Percentiles rank a stretch among this genome's conserved stretches.
These are phyloP conservation scores for Cynara cardunculus DNA, from an alignment of 129 eudicot species.

Conservation along the genomic window DNA sequence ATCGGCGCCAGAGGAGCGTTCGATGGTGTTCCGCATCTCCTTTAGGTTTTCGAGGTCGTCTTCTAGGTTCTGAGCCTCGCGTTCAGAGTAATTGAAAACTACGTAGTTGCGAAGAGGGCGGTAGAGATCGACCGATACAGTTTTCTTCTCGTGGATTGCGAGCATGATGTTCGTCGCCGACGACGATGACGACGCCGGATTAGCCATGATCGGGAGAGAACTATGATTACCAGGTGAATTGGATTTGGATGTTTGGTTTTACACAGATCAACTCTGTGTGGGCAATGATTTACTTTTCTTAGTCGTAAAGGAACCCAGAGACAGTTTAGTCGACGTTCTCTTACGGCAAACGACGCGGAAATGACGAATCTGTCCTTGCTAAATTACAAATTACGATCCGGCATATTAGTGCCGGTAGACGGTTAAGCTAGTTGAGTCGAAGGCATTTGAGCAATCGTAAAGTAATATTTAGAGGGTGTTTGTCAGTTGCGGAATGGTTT, in stretches of 20 bases:
- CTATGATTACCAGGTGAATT: slow-evolving; percentile 1
- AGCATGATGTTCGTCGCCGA: slow-evolving; percentile 74
- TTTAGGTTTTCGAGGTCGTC: slow-evolving; percentile 92
- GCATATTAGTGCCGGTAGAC: no score
- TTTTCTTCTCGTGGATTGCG: slow-evolving; percentile 87
- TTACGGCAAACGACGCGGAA: neutral
- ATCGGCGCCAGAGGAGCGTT: slow-evolving; percentile 45
- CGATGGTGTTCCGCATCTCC: slow-evolving; percentile 52
- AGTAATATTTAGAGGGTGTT: no score
- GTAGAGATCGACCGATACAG: slow-evolving; percentile 63
- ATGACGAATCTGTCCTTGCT: neutral
- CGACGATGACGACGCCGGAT: slow-evolving; percentile 61
- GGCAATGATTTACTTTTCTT: neutral
- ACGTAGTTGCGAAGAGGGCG: slow-evolving; percentile 94
- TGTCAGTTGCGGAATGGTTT: no score
- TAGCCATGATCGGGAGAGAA: slow-evolving; percentile 47
- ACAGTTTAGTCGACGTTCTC: neutral
- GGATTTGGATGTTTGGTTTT: slow-evolving; percentile 4
- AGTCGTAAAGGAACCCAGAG: neutral
- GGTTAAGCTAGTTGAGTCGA: no score
- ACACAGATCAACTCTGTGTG: slow-evolving; percentile 11
- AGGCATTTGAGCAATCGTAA: no score
- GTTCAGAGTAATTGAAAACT: slow-evolving; percentile 81
- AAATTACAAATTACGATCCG: no score
- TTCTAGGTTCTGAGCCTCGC: slow-evolving; percentile 89